These are phyloP conservation scores for Albugo candida DNA, from an alignment of 352 stramenopile genomes.

Conservation along the genomic window DNA sequence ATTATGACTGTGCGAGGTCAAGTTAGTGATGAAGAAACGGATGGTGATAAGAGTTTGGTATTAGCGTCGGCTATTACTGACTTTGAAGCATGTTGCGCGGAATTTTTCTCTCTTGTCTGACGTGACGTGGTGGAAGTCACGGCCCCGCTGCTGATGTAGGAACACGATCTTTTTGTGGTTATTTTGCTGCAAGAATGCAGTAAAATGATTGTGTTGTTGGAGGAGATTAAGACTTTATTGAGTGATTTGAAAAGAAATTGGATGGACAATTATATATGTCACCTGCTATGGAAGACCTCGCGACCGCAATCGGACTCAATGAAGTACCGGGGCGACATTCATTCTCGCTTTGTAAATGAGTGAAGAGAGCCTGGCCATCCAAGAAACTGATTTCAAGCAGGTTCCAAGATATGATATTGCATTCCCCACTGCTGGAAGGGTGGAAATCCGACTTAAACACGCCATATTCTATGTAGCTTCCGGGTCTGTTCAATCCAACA, in stretches of 20 bases:
- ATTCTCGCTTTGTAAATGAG: conserved; percentile 91
- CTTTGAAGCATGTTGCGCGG: conserved; percentile 76
- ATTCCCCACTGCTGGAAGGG: conserved; percentile 69
- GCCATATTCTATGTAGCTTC: conserved; percentile 86
- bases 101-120: conserved; percentile 87
- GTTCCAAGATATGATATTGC: conserved; percentile 87
- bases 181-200: conserved; percentile 88
- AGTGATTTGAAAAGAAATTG: conserved; percentile 88
- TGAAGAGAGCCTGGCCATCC: conserved; percentile 88
- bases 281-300: conserved; percentile 86
- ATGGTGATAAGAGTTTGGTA: conserved; percentile 40
- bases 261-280: conserved; percentile 94
- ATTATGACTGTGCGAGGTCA: conserved; percentile 70
- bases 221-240: conserved; percentile 82
- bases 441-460: conserved; percentile 87
- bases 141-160: conserved; percentile 69
- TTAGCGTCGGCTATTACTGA: conserved; percentile 81
- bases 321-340: conserved; percentile 88
- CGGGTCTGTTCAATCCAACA: conserved; percentile 90
- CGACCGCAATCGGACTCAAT: conserved; percentile 82
- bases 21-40: conserved; percentile 39
- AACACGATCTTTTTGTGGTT: conserved; percentile 86
- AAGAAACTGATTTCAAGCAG: conserved; percentile 84
- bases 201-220: conserved; percentile 87
- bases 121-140: conserved; percentile 74